These are phyloP conservation scores for Luzula sylvatica DNA, from an alignment of 176 grass and related monocot genomes.

Conservation along the genomic window DNA sequence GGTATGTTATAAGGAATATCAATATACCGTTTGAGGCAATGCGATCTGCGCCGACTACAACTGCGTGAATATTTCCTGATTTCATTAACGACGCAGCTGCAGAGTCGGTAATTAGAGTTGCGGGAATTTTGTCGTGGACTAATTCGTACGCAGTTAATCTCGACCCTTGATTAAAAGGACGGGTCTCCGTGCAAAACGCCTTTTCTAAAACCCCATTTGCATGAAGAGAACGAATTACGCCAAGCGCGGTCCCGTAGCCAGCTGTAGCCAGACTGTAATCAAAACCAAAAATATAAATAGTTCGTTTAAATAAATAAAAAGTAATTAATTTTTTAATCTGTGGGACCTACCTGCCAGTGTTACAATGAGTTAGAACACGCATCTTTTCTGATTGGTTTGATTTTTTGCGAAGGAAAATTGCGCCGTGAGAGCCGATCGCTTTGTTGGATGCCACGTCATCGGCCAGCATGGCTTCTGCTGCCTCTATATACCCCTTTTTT, in stretches of 20 bases:
- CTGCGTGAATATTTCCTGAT: slow-evolving; percentile 43
- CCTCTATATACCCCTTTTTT: slow-evolving; percentile 60
- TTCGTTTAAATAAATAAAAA: not conserved
- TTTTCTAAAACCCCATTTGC: slow-evolving; percentile 46
- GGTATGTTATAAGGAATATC: not conserved
- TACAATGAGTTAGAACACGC: slow-evolving; percentile 80
- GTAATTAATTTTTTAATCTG: not conserved
- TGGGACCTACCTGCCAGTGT: slow-evolving; percentile 71
- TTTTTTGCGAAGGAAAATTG: slow-evolving; percentile 45
- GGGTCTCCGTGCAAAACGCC: slow-evolving; percentile 93
- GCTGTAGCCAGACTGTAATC: slow-evolving; percentile 75
- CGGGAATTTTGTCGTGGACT: slow-evolving; percentile 88
- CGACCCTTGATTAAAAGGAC: slow-evolving; percentile 98
- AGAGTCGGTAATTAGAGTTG: slow-evolving; percentile 84
- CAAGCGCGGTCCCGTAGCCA: slow-evolving; percentile 93
- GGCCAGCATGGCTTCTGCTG: slow-evolving; percentile 74
- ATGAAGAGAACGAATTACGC: slow-evolving; percentile 79
- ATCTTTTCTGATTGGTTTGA: slow-evolving; percentile 34
- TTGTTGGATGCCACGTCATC: slow-evolving; percentile 92
- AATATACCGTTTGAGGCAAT: slow-evolving; percentile 73
- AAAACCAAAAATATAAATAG: not conserved
- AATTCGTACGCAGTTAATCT: slow-evolving; percentile 89
- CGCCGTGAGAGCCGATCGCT: slow-evolving; percentile 81
- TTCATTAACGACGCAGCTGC: slow-evolving; percentile 85
- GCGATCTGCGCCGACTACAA: slow-evolving; percentile 81